A percentile compares a stretch with the other conserved stretches of the same genome.
phyloP scores from a whole-genome alignment of 805 yeast genomes.

The Spathaspora passalidarum region DNA sequence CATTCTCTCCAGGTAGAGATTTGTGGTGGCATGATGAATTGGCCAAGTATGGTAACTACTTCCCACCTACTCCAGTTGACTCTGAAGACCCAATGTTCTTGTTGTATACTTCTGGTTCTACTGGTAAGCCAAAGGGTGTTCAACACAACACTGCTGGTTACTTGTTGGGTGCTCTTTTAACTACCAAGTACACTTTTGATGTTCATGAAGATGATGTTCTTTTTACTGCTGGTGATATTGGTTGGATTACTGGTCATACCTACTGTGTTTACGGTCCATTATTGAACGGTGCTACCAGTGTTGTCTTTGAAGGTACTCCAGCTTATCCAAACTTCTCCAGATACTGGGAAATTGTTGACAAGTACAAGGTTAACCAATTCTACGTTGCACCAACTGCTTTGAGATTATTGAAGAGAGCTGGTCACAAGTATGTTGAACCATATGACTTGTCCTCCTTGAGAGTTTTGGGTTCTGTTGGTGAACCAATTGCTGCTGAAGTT shows the following conservation, averaged over 20 bases:
- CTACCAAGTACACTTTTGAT: constrained; percentile 92
- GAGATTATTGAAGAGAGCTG: constrained; percentile 85
- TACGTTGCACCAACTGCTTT: constrained; percentile 98
- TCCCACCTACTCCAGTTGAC: constrained; percentile 82
- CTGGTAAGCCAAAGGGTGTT: constrained; percentile 98
- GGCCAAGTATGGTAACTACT: constrained; percentile 75
- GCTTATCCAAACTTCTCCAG: constrained; percentile 94
- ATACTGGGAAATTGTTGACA: constrained; percentile 94
- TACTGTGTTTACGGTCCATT: constrained; percentile 95
- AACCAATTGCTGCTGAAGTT: constrained; percentile 95
- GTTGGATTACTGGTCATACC: constrained; percentile 99
- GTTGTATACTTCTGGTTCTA: constrained; percentile 96
- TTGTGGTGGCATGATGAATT: constrained; percentile 94
- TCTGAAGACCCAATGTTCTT: constrained; percentile 94
- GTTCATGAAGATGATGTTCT: constrained; percentile 82
- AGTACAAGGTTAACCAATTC: constrained; percentile 89
- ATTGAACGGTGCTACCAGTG: constrained; percentile 79
- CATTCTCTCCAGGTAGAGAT: constrained; percentile 79
- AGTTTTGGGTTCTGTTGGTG: constrained; percentile 96
- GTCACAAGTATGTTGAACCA: constrained; percentile 75
- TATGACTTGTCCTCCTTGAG: constrained; percentile 85
- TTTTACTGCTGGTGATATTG: constrained; percentile 97
- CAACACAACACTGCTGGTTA: constrained; percentile 95
- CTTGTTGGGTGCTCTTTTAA: constrained; percentile 85
- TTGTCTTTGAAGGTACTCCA: constrained; percentile 96